Evolutionary conservation across 108 stramenopile genomes (phyloP), one percentile per base, ranked within the genome.

Genomic region (Schizochytrium sp.): DNA sequence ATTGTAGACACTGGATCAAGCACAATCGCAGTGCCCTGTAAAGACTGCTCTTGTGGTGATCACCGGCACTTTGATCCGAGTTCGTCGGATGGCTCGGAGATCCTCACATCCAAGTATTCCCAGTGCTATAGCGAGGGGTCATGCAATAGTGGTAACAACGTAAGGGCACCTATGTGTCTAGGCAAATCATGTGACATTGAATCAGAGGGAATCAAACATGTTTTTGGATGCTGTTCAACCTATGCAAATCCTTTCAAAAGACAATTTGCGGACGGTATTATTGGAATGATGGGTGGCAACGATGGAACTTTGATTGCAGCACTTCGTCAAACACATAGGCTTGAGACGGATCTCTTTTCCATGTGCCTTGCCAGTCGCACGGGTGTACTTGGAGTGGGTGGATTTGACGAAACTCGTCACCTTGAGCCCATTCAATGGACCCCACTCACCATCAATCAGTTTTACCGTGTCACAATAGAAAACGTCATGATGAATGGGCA

Each of bases 61-160:
- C 76, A 83, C 53, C 19, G 55, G 38, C 76, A 83, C 2, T 83
- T 83, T 3, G 76, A 83, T 50, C 47, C 76, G 5, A 55, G 50
- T n/a, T 10, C n/a, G 76, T 83, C 76, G n/a, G 15, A 10, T 53
- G 76, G 50, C 47, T 47, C 76, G 17, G 47, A 83, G 76, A 13
- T 7, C 1, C 3, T 83, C 40, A 41, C 72, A 40, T 83, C 76
- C 15, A 83, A 10, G 45, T 83, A 83, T 53, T 19, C 45, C 50
- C 76, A 83, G 76, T 83, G 76, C 47, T 83, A 83, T 53, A 55
- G 50, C 50, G 76, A 83, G 47, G 76, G 76, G 5, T 83, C 76
- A 2, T 83, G 76, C 76, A 83, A 83, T 2, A 10, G 76, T 38
- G 76, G 76, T 53, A 83, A 56, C 15, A 55, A 55, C 53, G 76